Conservation (phyloP, 352 stramenopile species). For the Phytophthora sp. region DNA sequence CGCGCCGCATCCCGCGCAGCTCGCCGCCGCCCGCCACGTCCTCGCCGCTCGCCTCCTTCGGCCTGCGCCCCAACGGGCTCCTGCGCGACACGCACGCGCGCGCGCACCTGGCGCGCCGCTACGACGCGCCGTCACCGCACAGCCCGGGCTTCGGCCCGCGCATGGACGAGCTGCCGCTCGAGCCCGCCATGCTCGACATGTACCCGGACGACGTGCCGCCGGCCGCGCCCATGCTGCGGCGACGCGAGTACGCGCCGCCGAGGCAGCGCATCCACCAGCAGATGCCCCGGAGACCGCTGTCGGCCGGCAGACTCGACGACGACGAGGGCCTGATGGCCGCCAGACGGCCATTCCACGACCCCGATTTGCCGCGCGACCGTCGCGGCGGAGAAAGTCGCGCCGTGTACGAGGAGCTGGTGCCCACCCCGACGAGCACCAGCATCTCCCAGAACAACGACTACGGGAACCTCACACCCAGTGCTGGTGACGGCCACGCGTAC, state of each 20-base stretch:
- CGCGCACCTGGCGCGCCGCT: constrained; percentile 13
- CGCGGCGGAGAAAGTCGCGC: constrained; percentile 15
- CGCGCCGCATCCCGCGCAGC: constrained; percentile 47
- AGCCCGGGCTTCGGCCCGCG: constrained; percentile 9
- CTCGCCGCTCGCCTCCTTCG: constrained; percentile 17
- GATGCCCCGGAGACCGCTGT: constrained; percentile 9
- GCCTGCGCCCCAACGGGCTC: constrained; percentile 13
- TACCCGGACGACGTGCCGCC: constrained; percentile 19
- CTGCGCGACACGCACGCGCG: constrained; percentile 5
- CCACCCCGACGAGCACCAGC: not conserved
- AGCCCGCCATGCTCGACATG: constrained; percentile 30
- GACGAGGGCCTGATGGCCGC: constrained; percentile 6
- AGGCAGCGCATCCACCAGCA: constrained; percentile 29
- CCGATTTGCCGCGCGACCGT: constrained; percentile 21
- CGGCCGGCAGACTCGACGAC: constrained; percentile 6
- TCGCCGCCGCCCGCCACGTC: constrained; percentile 15
- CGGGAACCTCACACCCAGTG: not conserved
- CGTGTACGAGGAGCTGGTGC: constrained; percentile 32
- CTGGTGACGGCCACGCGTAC: not conserved
- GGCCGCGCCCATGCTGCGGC: not conserved
- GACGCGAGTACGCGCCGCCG: constrained; percentile 26
- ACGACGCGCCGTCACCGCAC: constrained; percentile 2
- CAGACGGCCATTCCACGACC: constrained; percentile 19
- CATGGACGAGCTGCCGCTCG: constrained; percentile 27
- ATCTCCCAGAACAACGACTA: constrained; percentile 10